Percentiles rank a stretch among this genome's conserved stretches.
Evolutionary conservation across 2,329 filamentous ascomycete genomes (phyloP).

Genomic region (Fusarium sp.): DNA sequence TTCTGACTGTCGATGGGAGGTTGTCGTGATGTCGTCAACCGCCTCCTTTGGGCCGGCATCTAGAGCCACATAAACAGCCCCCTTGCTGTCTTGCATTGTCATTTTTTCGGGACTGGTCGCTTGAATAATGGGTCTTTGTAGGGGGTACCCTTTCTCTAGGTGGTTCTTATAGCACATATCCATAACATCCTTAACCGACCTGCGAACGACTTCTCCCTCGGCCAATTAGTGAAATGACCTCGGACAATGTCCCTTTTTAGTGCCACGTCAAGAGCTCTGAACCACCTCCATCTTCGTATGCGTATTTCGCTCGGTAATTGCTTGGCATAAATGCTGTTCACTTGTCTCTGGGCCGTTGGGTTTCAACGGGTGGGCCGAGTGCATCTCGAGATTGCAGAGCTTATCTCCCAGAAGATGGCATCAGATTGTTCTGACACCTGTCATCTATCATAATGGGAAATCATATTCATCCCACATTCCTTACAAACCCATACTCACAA

Average conservation of each 20-base stretch:
- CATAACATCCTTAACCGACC: neutral
- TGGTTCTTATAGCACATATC: neutral
- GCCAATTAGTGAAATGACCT: neutral
- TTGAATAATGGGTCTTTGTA: neutral
- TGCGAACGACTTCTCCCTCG: no score
- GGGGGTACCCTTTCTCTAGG: neutral
- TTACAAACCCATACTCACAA: neutral
- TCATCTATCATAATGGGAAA: neutral
- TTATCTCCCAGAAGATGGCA: no score
- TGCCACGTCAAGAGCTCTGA: neutral
- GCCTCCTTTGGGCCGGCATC: neutral
- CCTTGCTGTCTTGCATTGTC: neutral
- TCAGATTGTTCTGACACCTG: neutral
- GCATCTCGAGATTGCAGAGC: neutral
- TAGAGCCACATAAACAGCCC: neutral
- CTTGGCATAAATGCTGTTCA: neutral
- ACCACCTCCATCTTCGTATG: neutral
- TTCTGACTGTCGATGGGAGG: no score
- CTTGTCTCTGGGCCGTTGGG: no score
- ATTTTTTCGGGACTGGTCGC: neutral
- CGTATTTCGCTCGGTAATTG: neutral
- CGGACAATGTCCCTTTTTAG: neutral
- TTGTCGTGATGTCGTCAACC: neutral
- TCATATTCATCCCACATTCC: no score
- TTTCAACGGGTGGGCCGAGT: neutral